Percentiles rank a stretch among this genome's conserved stretches.
These are phyloP conservation scores for Sporothrix schenckii DNA, from an alignment of 2,329 filamentous ascomycete genomes.

Conservation along the genomic window DNA sequence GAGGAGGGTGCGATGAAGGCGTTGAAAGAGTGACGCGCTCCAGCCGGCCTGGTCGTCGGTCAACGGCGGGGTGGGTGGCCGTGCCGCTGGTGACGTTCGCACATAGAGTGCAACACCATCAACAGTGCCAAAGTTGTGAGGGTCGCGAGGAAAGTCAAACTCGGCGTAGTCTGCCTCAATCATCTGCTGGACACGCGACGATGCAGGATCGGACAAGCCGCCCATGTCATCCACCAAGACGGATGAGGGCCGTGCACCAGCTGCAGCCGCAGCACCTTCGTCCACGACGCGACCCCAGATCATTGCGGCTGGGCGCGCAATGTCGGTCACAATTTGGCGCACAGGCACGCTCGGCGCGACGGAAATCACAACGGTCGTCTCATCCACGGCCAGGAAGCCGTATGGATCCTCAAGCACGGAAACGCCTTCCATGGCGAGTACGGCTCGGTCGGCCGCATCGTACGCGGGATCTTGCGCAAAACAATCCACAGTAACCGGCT, in stretches of 20 bases:
- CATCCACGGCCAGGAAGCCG: constrained; percentile 43
- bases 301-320: constrained; percentile 42
- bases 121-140: constrained; percentile 32
- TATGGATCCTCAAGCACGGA: constrained; percentile 41
- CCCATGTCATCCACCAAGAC: constrained; percentile 30
- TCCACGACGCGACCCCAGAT: constrained; percentile 37
- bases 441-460: constrained; percentile 34
- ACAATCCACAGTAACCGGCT: constrained; percentile 30
- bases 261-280: background rate
- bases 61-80: background rate
- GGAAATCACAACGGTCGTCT: constrained; percentile 40
- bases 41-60: constrained; percentile 18
- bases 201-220: constrained; percentile 34
- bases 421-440: constrained; percentile 38
- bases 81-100: constrained; percentile 24
- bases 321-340: constrained; percentile 43
- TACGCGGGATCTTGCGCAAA: constrained; percentile 42
- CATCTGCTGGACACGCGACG: constrained; percentile 35
- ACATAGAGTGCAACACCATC: constrained; percentile 34
- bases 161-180: constrained; percentile 31
- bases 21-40: constrained; percentile 20
- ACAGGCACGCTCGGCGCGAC: constrained; percentile 40
- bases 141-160: constrained; percentile 32
- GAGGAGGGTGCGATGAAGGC: constrained; percentile 27
- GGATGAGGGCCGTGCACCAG: background rate